These are phyloP conservation scores for Mitragyna speciosa DNA, from an alignment of 257 asterid species.

Conservation along the genomic window DNA sequence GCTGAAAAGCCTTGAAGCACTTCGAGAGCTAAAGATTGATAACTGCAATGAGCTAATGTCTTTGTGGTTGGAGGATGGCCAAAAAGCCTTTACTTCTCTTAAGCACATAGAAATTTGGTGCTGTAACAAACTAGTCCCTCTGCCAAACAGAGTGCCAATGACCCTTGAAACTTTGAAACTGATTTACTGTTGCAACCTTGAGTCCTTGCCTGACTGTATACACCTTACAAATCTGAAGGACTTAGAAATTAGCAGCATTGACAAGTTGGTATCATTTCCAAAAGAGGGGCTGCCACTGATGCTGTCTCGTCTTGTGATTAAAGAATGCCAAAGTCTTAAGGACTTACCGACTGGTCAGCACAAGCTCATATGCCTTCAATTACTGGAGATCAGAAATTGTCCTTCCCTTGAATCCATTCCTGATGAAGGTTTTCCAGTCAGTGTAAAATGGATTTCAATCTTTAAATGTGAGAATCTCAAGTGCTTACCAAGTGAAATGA, in stretches of 20 bases:
- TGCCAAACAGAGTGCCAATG: neutral
- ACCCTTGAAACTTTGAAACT: neutral
- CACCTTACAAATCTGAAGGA: constrained; percentile 1
- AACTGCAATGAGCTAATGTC: neutral
- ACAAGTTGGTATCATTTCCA: constrained; percentile 2
- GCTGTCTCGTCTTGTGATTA: constrained; percentile 4
- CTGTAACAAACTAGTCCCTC: neutral
- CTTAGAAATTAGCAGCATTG: neutral
- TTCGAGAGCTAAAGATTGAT: neutral
- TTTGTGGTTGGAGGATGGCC: constrained; percentile 3
- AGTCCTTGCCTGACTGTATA: neutral
- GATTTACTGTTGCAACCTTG: constrained; percentile 2
- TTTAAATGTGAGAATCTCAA: too few relatives aligned
- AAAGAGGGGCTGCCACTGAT: neutral
- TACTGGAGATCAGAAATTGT: too few relatives aligned
- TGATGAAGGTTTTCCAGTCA: too few relatives aligned
- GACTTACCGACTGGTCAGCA: neutral
- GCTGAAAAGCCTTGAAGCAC: neutral
- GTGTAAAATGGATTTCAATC: too few relatives aligned
- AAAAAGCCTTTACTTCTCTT: neutral
- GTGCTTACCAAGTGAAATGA: too few relatives aligned
- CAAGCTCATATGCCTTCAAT: too few relatives aligned
- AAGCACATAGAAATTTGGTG: neutral
- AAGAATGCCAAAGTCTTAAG: neutral
- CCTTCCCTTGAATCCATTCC: too few relatives aligned